Evolutionary conservation across 2,329 filamentous ascomycete species (phyloP), one percentile per base, ranked within the genome.

Genomic region (Fusarium sp.): DNA sequence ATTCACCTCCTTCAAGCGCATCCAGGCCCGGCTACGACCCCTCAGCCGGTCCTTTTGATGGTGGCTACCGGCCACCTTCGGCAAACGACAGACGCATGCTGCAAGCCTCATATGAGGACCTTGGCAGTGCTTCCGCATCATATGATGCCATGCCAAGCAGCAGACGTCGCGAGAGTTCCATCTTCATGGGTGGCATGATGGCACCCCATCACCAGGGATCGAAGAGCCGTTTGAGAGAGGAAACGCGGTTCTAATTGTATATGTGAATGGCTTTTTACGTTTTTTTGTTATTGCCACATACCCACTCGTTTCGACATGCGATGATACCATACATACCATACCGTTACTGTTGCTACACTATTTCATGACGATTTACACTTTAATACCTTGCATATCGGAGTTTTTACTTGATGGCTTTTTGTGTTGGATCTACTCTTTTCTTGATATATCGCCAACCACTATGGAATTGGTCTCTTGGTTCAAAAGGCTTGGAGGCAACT

Each of bases 161-260:
- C 43, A 86, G 84, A 74, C 83, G 87, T 51, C 84, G 89, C 52
- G 88, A 91, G 78, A 91, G 89, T 73, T 82, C 83, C 47, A 87
- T 91, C 77, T 87, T 89, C 65, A 82, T 86, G 74, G 82, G 85
- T 62, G 81, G 81, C 22, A 81, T 85, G 69, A 77, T 80, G 53
- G 82, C 83, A 27, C 77, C 87, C 32, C 85, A 82, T 56, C 82
- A 84, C 22, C 86, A 87, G 70, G 79, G 80, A 41, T 86, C 84
- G 0, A 85, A 84, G 74, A 87, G 85, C 69, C 86, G 86, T 13
- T 79, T 88, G 34, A 82, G 86, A 40, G 86, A 88, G 66, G 86
- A 88, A 76, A 82, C 82, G n/a, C 83, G 82, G 71, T 85, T 83
- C 67, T 85, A 76, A 66, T 65, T 67, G 62, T 74, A 73, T 45